Conservation (phyloP, 805 yeast species). For the Kuraishia hungarica region DNA sequence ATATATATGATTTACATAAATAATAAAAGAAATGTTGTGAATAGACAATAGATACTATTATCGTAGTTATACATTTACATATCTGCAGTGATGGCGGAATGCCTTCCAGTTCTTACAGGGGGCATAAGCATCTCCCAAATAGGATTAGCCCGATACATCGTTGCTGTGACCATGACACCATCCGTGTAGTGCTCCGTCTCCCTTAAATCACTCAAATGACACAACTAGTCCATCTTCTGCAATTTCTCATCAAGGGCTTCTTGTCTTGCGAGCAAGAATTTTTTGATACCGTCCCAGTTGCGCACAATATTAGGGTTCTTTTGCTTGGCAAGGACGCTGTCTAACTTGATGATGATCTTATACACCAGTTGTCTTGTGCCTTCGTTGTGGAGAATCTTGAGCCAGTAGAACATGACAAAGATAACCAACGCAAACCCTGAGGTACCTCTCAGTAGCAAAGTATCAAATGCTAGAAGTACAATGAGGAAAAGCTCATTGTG, state of each 20-base stretch:
- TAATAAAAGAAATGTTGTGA: too few species aligned
- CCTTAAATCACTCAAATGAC: too few species aligned
- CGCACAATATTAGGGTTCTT: slow-evolving; percentile 36
- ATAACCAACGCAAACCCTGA: slow-evolving; percentile 60
- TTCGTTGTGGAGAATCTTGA: slow-evolving; percentile 51
- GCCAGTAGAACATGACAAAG: slow-evolving; percentile 58
- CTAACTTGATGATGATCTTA: slow-evolving; percentile 32
- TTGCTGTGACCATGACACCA: too few species aligned
- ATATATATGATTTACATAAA: too few species aligned
- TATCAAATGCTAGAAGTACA: slow-evolving; percentile 45
- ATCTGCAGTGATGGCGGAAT: too few species aligned
- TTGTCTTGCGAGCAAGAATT: slow-evolving; percentile 32
- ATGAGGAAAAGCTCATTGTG: slow-evolving; percentile 52
- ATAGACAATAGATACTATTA: background rate
- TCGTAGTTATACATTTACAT: background rate
- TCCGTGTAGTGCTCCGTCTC: too few species aligned
- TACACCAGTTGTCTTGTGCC: slow-evolving; percentile 35
- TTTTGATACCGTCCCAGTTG: slow-evolving; percentile 30
- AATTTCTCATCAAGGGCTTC: slow-evolving; percentile 9
- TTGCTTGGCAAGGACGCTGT: slow-evolving; percentile 28
- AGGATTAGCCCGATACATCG: too few species aligned
- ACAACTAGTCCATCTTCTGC: background rate
- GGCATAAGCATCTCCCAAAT: too few species aligned
- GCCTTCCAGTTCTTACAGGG: too few species aligned
- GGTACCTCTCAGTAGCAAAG: slow-evolving; percentile 53